phyloP scores from a whole-genome alignment of 2,329 filamentous ascomycete species.

The Trichophyton benhamiae region DNA sequence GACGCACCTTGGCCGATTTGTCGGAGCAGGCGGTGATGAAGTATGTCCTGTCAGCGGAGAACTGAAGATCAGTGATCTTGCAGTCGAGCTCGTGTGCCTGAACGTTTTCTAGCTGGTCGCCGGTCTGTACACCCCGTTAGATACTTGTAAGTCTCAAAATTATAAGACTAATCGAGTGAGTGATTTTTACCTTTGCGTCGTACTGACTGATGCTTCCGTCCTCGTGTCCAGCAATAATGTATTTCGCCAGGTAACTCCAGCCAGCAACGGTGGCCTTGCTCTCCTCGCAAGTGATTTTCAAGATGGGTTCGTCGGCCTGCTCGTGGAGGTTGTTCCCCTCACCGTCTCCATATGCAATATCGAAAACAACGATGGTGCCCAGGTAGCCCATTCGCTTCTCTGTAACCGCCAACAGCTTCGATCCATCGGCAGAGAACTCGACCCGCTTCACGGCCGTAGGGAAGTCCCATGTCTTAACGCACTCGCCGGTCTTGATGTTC shows the following conservation, averaged over 20 bases:
- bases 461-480: constrained; percentile 96
- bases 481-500: constrained; percentile 86
- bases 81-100: constrained; percentile 75
- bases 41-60: constrained; percentile 85
- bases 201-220: constrained; percentile 85
- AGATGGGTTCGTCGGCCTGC: constrained; percentile 68
- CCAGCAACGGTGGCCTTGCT: constrained; percentile 96
- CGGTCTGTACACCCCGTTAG: constrained; percentile 41
- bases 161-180: neutral
- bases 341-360: constrained; percentile 66
- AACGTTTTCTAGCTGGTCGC: constrained; percentile 68
- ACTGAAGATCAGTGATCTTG: constrained; percentile 86
- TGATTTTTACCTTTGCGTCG: constrained; percentile 62
- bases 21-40: constrained; percentile 98
- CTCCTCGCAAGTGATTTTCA: constrained; percentile 87
- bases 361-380: constrained; percentile 83
- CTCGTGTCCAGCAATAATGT: constrained; percentile 96
- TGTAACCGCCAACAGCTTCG: constrained; percentile 79
- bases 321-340: constrained; percentile 47
- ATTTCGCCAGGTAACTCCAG: constrained; percentile 88
- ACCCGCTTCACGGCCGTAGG: constrained; percentile 93
- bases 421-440: constrained; percentile 92
- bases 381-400: constrained; percentile 98
- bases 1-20: constrained; percentile 75
- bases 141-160: neutral